A percentile compares a stretch with the other conserved stretches of the same genome.
Conservation (phyloP, 805 yeast species). For the Allodekkera sacchari region DNA sequence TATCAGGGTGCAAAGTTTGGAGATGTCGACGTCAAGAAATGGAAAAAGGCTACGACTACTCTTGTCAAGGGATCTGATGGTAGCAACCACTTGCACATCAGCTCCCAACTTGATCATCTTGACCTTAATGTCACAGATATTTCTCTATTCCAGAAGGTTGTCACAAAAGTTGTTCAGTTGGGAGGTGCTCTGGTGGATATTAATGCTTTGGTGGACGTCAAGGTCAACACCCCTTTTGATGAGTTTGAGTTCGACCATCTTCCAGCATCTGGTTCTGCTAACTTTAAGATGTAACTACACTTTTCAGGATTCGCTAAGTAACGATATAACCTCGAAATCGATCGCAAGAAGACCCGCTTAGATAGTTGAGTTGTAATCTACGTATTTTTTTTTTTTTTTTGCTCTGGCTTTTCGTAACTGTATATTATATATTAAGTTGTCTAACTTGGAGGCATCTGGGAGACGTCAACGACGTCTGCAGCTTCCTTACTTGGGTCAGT, state of each 20-base stretch:
- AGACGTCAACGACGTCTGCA: slow-evolving; percentile 71
- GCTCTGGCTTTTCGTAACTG: background rate
- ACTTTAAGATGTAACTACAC: slow-evolving; percentile 8
- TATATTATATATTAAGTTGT: background rate
- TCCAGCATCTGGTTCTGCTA: slow-evolving; percentile 20
- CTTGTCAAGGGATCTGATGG: slow-evolving; percentile 12
- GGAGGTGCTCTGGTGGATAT: slow-evolving; percentile 33
- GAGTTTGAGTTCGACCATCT: slow-evolving; percentile 23
- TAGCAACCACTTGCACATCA: slow-evolving; percentile 25
- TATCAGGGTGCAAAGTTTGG: slow-evolving; percentile 35
- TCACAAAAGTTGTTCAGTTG: slow-evolving; percentile 30
- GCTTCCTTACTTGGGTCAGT: slow-evolving; percentile 44
- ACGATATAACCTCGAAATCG: too few relatives aligned
- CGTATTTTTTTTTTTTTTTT: background rate
- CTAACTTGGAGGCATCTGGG: slow-evolving; percentile 93
- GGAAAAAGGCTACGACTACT: slow-evolving; percentile 37
- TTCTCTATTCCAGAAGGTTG: slow-evolving; percentile 32
- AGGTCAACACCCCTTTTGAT: slow-evolving; percentile 25
- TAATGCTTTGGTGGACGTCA: slow-evolving; percentile 30
- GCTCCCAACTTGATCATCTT: slow-evolving; percentile 32
- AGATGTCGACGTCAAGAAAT: slow-evolving; percentile 32
- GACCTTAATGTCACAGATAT: slow-evolving; percentile 34
- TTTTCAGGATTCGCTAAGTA: background rate
- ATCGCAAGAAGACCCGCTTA: too few relatives aligned
- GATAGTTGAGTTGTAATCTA: background rate